Conservation (phyloP, 1,284 basidiomycete genomes). For the Mycena sp. region DNA sequence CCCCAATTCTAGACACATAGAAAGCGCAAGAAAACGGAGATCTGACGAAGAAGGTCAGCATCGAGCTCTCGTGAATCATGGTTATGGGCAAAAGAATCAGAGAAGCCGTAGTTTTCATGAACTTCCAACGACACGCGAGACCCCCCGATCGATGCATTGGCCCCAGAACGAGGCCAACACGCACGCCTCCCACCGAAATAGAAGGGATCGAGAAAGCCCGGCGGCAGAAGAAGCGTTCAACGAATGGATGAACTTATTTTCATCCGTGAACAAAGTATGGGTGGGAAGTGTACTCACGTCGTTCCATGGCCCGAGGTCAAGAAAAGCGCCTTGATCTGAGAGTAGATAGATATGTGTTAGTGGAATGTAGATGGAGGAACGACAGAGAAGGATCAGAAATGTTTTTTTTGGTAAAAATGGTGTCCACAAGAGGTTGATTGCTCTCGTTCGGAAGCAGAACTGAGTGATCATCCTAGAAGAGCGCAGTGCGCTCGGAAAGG, state of each 20-base stretch:
- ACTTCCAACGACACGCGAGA: not conserved
- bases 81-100: not conserved
- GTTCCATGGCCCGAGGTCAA: too few relatives aligned
- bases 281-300: not conserved
- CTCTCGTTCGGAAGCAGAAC: constrained; percentile 87
- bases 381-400: constrained; percentile 53
- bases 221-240: constrained; percentile 15
- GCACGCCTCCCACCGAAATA: constrained; percentile 10
- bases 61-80: not conserved
- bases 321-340: too few relatives aligned
- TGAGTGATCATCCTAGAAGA: constrained; percentile 47
- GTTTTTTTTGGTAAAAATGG: constrained; percentile 64
- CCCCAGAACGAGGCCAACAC: constrained; percentile 21
- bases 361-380: not conserved
- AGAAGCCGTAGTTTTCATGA: constrained; percentile 25
- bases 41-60: too few relatives aligned
- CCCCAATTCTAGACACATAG: too few relatives aligned
- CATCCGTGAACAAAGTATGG: not conserved
- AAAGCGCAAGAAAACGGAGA: too few relatives aligned
- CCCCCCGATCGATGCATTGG: constrained; percentile 1
- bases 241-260: constrained; percentile 27
- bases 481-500: too few relatives aligned
- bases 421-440: constrained; percentile 76
- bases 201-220: constrained; percentile 1
- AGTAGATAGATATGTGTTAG: too few relatives aligned